Conservation (phyloP, 148 eudicot species). For the Rhododendron simsii region DNA sequence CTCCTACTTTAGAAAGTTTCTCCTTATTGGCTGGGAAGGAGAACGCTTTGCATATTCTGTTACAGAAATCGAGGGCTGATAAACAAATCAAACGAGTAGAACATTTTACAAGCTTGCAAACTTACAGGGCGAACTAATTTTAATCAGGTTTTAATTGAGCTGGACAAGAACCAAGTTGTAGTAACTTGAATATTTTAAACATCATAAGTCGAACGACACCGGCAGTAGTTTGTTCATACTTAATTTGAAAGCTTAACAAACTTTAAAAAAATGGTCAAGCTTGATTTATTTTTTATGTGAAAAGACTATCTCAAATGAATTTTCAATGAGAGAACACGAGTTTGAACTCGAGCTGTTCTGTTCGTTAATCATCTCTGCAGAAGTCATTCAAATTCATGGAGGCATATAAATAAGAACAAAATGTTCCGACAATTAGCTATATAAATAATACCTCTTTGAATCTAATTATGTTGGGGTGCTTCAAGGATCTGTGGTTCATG, state of each 20-base stretch:
- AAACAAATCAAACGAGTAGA: not conserved
- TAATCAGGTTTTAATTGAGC: not conserved
- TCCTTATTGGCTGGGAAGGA: not conserved
- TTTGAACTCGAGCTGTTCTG: not conserved
- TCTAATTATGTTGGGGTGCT: constrained; percentile 78
- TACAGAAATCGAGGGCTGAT: not conserved
- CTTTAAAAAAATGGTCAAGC: not conserved
- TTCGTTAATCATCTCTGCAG: not conserved
- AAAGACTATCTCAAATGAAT: not conserved
- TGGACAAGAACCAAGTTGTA: not conserved
- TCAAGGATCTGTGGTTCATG: constrained; percentile 79
- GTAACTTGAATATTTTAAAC: not conserved
- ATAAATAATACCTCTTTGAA: constrained; percentile 59
- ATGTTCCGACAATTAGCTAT: not conserved
- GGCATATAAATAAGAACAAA: not conserved
- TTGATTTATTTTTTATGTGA: not conserved
- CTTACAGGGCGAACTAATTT: not conserved
- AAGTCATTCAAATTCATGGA: not conserved
- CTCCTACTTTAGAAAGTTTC: not conserved
- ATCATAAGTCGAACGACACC: not conserved
- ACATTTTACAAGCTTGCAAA: not conserved
- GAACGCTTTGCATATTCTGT: not conserved
- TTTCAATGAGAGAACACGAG: not conserved
- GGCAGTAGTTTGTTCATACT: not conserved
- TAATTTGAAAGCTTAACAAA: not conserved